Base-by-base conservation (phyloP, 2,329 filamentous ascomycete genomes). In the Fusarium acutatum region DNA sequence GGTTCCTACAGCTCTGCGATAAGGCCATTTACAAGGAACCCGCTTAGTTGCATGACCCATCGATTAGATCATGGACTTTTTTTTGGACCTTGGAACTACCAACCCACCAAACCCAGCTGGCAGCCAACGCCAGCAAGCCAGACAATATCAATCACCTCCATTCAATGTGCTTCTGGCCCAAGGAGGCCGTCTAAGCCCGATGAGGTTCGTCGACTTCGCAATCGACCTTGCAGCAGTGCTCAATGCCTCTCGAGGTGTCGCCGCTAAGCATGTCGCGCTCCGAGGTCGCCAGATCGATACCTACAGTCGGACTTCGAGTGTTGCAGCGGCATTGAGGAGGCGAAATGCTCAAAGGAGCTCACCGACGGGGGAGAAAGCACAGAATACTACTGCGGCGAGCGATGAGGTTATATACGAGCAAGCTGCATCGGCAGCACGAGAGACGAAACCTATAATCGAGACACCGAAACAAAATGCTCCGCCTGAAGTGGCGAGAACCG, bases 171-270 rank as follows among this genome's bases (percentile, higher is more conserved):
- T 38, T 61, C 59, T 68, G 72, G 72, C 64, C 67, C 64, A 59
- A 41, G 35, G 71, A 76, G 78, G 76, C 72, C 71, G 66, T 49
- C 53, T 67, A 78, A 50, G 50, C 76, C 71, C 76, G 75, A 91
- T 91, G 89, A 84, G 88, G 81, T 84, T 90, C 87, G 89, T 88
- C 83, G 91, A 89, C 83, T 89, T 87, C 79, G 84, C 86, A 71
- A 85, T 95, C 80, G 93, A 95, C 84, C 85, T 93, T 77, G 90
- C 91, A 75, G 89, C 91, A 69, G 86, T 95, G 73, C 86, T 92
- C 81, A 90, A 88, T 84, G 93, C 90, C 79, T 92, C 92, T 57
- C 89, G 91, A 67, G 88, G 88, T 38, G 87, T 95, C 69, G 92
- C 91, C 54, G 82, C 86, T 54, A 91, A 88, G 80, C 90, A 92